Evolutionary conservation across 495 filamentous ascomycete genomes (phyloP).

Genomic region (Penicillium roqueforti): DNA sequence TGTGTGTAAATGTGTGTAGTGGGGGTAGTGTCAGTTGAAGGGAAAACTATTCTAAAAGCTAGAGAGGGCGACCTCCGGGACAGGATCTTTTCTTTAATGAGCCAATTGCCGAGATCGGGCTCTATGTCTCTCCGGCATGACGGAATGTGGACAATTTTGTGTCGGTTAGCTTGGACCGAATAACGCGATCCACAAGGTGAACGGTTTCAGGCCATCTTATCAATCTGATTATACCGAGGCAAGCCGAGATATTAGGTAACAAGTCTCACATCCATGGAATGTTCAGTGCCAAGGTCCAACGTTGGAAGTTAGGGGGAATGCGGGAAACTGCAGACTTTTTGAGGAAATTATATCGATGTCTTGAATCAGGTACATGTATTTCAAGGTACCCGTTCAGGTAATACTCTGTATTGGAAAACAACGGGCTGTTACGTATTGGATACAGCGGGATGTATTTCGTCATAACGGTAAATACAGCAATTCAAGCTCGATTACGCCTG

Average conservation of each 20-base stretch:
- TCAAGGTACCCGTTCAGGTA: neutral
- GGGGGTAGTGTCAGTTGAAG: neutral
- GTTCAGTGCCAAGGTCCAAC: neutral
- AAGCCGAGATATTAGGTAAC: slow-evolving; percentile 8
- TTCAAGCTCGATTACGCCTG: neutral
- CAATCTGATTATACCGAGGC: slow-evolving; percentile 10
- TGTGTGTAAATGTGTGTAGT: neutral
- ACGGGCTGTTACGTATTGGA: neutral
- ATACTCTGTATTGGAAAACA: neutral
- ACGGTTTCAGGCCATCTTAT: slow-evolving; percentile 7
- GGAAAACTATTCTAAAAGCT: neutral
- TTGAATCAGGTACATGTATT: neutral
- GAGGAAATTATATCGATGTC: neutral
- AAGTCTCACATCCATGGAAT: neutral
- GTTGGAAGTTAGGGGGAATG: too few relatives aligned
- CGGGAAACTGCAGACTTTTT: neutral
- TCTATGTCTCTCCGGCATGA: neutral
- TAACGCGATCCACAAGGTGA: neutral
- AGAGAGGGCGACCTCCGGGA: neutral
- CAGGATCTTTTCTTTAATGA: neutral
- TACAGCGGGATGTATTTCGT: neutral
- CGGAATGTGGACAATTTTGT: slow-evolving; percentile 1
- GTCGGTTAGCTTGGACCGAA: neutral
- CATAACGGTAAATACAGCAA: neutral
- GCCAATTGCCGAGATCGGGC: slow-evolving; percentile 5